phyloP scores from a whole-genome alignment of 805 yeast species.

The Candida lessepsii region DNA sequence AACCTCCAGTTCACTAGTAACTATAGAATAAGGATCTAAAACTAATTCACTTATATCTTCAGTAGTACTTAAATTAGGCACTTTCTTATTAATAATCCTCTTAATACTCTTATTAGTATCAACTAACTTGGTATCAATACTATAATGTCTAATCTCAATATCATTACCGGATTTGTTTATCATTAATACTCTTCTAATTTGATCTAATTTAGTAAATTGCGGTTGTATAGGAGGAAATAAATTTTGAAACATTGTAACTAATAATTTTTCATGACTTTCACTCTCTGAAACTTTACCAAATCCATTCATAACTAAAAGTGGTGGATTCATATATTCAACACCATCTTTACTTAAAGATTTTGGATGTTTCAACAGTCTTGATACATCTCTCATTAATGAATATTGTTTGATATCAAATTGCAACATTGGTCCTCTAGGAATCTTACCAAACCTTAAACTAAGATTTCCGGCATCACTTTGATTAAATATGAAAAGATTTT shows the following conservation, averaged over 20 bases:
- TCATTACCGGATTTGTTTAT: constrained; percentile 66
- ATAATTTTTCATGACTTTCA: constrained; percentile 70
- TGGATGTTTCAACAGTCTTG: constrained; percentile 68
- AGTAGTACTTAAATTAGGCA: constrained; percentile 69
- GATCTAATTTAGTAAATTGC: constrained; percentile 65
- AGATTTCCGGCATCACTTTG: constrained; percentile 81
- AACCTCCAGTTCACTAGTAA: constrained; percentile 89
- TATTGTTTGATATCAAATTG: constrained; percentile 77
- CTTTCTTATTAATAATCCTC: constrained; percentile 60
- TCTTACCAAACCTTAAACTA: constrained; percentile 76
- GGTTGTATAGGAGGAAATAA: constrained; percentile 95
- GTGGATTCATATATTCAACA: constrained; percentile 71
- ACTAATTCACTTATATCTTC: constrained; percentile 80
- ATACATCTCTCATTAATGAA: constrained; percentile 79
- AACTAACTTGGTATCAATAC: constrained; percentile 81
- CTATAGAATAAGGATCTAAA: constrained; percentile 77
- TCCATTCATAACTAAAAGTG: constrained; percentile 90
- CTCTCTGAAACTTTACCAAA: constrained; percentile 51
- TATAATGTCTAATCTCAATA: constrained; percentile 86
- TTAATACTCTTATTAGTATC: constrained; percentile 74
- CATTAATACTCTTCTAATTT: constrained; percentile 83
- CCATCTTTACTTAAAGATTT: constrained; percentile 69
- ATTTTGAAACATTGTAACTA: constrained; percentile 89
- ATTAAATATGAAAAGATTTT: constrained; percentile 83
- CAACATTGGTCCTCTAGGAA: constrained; percentile 94